Evolutionary conservation across 1,284 basidiomycete species (phyloP).

Genomic region (Melampsora americana): DNA sequence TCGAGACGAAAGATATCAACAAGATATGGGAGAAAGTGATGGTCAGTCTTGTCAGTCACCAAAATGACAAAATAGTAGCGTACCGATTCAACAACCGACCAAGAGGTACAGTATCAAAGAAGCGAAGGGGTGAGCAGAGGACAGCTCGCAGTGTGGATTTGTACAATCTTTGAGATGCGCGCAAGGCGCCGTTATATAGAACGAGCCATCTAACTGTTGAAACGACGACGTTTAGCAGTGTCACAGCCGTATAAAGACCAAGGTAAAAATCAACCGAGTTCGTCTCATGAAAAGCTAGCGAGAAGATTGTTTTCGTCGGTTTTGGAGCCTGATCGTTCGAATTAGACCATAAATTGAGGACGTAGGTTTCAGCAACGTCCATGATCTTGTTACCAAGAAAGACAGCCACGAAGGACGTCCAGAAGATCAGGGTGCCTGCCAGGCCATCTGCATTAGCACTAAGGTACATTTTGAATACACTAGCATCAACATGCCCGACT

Average conservation of each 20-base stretch:
- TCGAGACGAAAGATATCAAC: background rate
- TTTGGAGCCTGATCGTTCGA: background rate
- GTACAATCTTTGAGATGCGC: conserved; percentile 47
- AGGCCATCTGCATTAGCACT: conserved; percentile 48
- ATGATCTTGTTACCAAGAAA: conserved; percentile 67
- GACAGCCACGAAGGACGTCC: conserved; percentile 65
- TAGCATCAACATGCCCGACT: conserved; percentile 71
- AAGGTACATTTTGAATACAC: conserved; percentile 79
- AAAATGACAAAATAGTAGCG: background rate
- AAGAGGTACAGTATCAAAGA: conserved; percentile 31
- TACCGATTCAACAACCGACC: conserved; percentile 24
- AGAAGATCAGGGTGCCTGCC: conserved; percentile 64
- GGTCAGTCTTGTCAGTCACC: background rate
- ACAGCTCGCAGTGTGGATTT: conserved; percentile 11
- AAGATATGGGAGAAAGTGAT: background rate
- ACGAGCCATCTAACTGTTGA: conserved; percentile 46
- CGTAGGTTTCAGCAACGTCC: conserved; percentile 76
- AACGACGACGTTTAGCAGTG: conserved; percentile 19
- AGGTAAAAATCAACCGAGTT: conserved; percentile 63
- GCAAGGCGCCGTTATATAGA: conserved; percentile 49
- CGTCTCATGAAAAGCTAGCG: conserved; percentile 52
- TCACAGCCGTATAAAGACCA: background rate
- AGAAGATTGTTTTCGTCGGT: conserved; percentile 38
- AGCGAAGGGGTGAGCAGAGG: conserved; percentile 14
- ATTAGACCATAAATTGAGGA: conserved; percentile 56